Conservation (phyloP, 352 stramenopile species). For the Phytophthora pisi region DNA sequence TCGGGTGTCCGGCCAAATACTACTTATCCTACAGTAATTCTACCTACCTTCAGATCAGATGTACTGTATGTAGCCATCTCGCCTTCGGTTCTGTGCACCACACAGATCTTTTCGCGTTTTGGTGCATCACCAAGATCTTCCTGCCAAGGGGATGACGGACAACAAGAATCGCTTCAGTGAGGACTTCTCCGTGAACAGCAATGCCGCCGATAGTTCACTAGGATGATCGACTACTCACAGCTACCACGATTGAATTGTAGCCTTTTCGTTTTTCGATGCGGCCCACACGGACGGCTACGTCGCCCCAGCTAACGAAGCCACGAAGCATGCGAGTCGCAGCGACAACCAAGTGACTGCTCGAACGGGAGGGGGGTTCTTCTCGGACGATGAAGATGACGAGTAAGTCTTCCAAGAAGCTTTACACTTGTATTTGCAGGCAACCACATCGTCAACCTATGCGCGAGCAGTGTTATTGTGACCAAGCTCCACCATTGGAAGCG, state of each 20-base stretch:
- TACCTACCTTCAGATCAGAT: neutral
- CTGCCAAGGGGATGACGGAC: constrained; percentile 4
- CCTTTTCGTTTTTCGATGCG: constrained; percentile 51
- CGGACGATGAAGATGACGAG: constrained; percentile 35
- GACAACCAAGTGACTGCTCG: constrained; percentile 5
- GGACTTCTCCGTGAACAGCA: neutral
- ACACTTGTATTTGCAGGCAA: neutral
- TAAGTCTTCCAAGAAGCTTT: constrained; percentile 8
- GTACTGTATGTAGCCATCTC: neutral
- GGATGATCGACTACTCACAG: neutral
- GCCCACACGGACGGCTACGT: constrained; percentile 41
- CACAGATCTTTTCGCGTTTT: constrained; percentile 11
- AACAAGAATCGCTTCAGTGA: constrained; percentile 26
- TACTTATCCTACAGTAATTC: too few relatives aligned
- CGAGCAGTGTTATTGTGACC: constrained; percentile 25
- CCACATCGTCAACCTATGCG: neutral
- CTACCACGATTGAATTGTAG: constrained; percentile 5
- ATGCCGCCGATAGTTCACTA: neutral
- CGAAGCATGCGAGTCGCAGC: constrained; percentile 3
- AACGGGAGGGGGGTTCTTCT: constrained; percentile 29
- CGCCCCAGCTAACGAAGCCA: neutral
- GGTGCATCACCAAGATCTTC: neutral
- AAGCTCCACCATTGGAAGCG: constrained; percentile 32
- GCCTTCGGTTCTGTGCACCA: constrained; percentile 15
- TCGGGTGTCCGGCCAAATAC: too few relatives aligned